Conservation (phyloP, 306 rosid species). For the Vigna trinervia region DNA sequence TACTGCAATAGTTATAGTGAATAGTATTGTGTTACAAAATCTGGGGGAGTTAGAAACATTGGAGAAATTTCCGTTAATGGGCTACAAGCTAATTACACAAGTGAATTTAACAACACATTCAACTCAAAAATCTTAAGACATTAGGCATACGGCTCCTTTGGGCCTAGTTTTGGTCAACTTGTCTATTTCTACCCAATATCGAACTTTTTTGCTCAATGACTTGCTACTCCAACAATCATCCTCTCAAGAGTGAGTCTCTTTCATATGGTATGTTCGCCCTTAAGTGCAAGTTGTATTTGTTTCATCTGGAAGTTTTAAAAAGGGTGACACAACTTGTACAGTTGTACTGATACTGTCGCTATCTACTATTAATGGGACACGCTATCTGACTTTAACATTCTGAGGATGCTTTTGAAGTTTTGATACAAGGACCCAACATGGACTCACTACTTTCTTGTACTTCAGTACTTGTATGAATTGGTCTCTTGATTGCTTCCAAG, state of each 20-base stretch:
- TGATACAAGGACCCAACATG: neutral
- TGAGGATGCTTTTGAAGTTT: neutral
- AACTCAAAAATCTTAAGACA: neutral
- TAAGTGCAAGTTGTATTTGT: neutral
- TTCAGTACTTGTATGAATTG: neutral
- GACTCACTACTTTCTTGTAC: neutral
- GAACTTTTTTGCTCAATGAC: no score
- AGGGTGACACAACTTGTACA: no score
- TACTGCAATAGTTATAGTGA: no score
- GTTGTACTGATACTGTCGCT: no score
- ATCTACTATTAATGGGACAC: neutral
- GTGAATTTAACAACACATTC: neutral
- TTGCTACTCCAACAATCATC: no score
- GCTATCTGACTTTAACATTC: neutral
- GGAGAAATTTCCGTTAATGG: neutral
- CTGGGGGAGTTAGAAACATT: neutral
- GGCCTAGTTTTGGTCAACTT: neutral
- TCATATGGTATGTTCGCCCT: neutral
- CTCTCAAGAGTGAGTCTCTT: no score
- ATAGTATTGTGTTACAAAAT: neutral
- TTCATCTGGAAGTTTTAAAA: no score
- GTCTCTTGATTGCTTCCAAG: neutral
- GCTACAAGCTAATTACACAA: neutral
- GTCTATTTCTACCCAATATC: no score
- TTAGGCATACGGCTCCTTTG: neutral